Evolutionary conservation across 768 basidiomycete species (phyloP).

Genomic region (Trametes cingulata): DNA sequence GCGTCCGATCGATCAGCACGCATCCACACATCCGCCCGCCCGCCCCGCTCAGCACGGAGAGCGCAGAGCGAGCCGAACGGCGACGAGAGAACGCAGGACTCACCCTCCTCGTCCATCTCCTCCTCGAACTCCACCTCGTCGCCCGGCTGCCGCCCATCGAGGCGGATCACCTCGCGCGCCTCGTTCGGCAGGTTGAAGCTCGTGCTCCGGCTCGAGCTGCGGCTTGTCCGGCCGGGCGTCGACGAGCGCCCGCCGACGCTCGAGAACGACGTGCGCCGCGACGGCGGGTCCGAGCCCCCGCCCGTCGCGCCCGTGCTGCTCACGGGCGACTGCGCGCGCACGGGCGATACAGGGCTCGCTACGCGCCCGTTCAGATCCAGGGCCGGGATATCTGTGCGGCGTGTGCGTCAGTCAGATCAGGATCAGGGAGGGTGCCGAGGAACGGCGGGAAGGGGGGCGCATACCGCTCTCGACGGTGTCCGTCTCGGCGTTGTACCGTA

Average conservation of each 20-base stretch:
- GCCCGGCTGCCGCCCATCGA: constrained; percentile 41
- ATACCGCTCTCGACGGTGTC: constrained; percentile 82
- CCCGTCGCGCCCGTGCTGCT: constrained; percentile 47
- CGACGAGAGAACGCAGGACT: constrained; percentile 28
- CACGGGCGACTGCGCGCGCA: constrained; percentile 41
- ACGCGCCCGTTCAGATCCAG: constrained; percentile 59
- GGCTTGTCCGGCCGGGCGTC: constrained; percentile 56
- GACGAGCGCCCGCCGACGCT: constrained; percentile 52
- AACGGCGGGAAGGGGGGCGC: constrained; percentile 26
- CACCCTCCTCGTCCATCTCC: constrained; percentile 90
- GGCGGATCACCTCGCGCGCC: constrained; percentile 58
- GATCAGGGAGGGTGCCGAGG: background rate
- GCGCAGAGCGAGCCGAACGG: background rate
- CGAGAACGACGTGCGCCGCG: constrained; percentile 73
- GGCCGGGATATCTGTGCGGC: constrained; percentile 72
- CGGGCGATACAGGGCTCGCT: constrained; percentile 41
- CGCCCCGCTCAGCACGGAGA: background rate
- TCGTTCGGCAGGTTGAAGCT: constrained; percentile 81
- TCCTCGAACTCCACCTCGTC: constrained; percentile 71
- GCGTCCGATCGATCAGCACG: background rate
- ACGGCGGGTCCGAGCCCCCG: constrained; percentile 66
- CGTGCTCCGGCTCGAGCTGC: constrained; percentile 75
- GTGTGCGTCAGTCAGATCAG: background rate
- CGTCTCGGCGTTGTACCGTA: constrained; percentile 86
- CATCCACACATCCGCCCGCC: background rate